Conservation (phyloP, 345 rosid species). For the Dipteronia sinensis region DNA sequence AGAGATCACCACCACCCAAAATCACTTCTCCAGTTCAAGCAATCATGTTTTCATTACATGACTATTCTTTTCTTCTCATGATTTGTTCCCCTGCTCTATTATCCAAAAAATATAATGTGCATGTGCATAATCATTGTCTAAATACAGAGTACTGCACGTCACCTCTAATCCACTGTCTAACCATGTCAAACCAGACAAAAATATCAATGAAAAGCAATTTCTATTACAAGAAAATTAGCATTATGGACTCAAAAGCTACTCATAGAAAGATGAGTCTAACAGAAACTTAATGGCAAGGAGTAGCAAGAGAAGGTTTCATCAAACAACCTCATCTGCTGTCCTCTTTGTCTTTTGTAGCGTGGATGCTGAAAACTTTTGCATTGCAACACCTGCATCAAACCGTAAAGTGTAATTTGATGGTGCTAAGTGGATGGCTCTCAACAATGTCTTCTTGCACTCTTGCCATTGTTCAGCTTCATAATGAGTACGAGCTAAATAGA, state of each 20-base stretch:
- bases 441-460: conserved; percentile 93
- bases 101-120: not conserved
- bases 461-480: conserved; percentile 99
- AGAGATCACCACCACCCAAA: not conserved
- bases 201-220: not conserved
- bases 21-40: not conserved
- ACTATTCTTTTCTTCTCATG: not conserved
- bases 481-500: conserved; percentile 92
- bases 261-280: not conserved
- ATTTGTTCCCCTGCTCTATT: not conserved
- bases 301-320: not conserved
- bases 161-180: not conserved
- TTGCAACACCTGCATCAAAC: conserved; percentile 96
- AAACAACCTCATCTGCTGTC: conserved; percentile 86
- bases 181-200: conserved; percentile 5
- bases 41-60: not conserved
- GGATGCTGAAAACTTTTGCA: conserved; percentile 97
- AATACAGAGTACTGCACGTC: not conserved
- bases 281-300: conserved; percentile 15
- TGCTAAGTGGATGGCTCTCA: conserved; percentile 91
- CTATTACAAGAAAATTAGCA: conserved; percentile 1
- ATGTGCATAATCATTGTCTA: not conserved
- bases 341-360: conserved; percentile 90
- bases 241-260: not conserved
- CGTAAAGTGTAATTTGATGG: conserved; percentile 92